phyloP scores from a whole-genome alignment of 2,329 filamentous ascomycete species.

The Gnomoniopsis sp. region DNA sequence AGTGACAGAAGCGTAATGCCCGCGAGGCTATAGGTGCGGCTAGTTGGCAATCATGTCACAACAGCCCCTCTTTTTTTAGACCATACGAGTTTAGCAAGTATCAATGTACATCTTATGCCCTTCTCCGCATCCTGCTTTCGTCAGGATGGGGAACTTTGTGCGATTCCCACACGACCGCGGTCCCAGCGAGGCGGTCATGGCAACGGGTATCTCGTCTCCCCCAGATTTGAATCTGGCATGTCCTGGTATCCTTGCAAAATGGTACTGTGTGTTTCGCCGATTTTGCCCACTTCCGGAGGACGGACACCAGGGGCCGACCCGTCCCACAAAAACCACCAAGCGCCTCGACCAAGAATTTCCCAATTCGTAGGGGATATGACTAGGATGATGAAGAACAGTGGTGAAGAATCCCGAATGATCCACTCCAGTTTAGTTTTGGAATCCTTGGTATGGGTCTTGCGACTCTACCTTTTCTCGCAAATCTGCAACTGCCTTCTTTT shows the following conservation, averaged over 20 bases:
- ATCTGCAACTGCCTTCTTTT: background rate
- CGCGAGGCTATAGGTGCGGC: background rate
- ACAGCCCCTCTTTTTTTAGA: background rate
- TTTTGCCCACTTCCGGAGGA: slow-evolving; percentile 3
- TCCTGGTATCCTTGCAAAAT: background rate
- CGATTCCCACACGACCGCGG: background rate
- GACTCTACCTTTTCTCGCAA: slow-evolving; percentile 1
- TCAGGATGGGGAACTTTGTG: background rate
- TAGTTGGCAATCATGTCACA: background rate
- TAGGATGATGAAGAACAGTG: background rate
- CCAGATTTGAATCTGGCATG: slow-evolving; percentile 12
- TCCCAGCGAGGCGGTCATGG: background rate
- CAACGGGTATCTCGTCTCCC: slow-evolving; percentile 1
- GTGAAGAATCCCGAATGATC: slow-evolving; percentile 14
- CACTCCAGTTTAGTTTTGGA: slow-evolving; percentile 9
- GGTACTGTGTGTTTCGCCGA: slow-evolving; percentile 6
- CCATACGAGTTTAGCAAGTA: background rate
- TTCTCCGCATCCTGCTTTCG: background rate
- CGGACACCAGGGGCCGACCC: background rate
- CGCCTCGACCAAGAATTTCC: background rate
- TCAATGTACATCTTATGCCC: background rate
- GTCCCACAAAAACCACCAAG: background rate
- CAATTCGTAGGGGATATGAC: background rate
- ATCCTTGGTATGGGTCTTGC: background rate
- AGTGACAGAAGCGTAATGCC: background rate